Evolutionary conservation across 768 basidiomycete genomes (phyloP), one percentile per base, ranked within the genome.

Genomic region (Paxillus rubicundulus): DNA sequence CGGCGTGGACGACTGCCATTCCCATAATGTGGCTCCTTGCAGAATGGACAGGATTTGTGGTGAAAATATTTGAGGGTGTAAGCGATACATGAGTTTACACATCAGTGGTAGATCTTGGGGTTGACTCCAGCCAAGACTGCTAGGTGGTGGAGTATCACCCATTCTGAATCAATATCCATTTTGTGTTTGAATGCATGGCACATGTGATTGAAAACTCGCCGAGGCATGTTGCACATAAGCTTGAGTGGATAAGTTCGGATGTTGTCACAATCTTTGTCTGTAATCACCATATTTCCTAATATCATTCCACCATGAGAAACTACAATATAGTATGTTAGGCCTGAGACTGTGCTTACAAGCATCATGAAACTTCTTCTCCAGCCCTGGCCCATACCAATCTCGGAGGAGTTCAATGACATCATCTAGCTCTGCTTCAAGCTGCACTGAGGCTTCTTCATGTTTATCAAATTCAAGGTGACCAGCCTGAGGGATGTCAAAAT

Each of bases 101-200:
- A 76, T 42, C 72, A 74, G 47, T 73, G 54, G 48, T 66, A 64
- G 40, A 61, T 1, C 69, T 59, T 2, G 64, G 64, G 12, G 71
- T 17, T 2, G 10, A 32, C 32, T 32, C 32, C 9, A 32, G 32
- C 32, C 8, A 32, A 9, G 32, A 32, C 5, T 4, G 32, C 32
- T 9, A 32, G 9, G 10, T 59, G 58, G 7, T 58, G 52, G 3
- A 61, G 33, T 18, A 67, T 67, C 2, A 61, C 54, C 47, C 59
- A 71, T 20, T 66, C 57, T 0, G 69, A 70, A 9, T 50, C 40
- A 9, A 72, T 57, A 5, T 61, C 37, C 14, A 70, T 36, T 18
- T 66, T 60, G 33, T 65, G 49, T 2, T 34, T 27, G 45, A 71
- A 70, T 0, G 62, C 40, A 16, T 58, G 46, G 12, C 66, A 52